These are phyloP conservation scores for Scheffersomyces lignosus DNA, from an alignment of 805 yeast genomes.

Conservation along the genomic window DNA sequence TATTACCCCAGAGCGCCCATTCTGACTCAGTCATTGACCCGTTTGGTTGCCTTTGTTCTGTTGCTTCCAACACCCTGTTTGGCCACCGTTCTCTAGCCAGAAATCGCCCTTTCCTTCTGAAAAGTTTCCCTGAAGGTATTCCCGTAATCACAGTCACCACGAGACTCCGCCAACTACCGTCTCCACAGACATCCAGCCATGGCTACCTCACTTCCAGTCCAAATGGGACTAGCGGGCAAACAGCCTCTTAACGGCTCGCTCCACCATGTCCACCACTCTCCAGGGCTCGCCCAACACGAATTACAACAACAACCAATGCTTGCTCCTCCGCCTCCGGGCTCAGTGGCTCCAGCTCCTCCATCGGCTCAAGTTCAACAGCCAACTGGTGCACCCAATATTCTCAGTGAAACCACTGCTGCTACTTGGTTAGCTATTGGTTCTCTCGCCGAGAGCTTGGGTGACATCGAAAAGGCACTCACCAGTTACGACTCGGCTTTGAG, in stretches of 20 bases:
- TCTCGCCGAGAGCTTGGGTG: conserved; percentile 85
- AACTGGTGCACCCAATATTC: conserved; percentile 14
- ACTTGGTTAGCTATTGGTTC: conserved; percentile 91
- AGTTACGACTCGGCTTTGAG: conserved; percentile 87
- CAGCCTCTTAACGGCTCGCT: not conserved
- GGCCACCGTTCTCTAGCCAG: too few species aligned
- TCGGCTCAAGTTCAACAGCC: conserved; percentile 1
- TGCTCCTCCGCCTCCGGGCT: conserved; percentile 1
- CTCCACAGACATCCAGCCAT: too few species aligned
- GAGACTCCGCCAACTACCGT: too few species aligned
- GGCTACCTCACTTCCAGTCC: too few species aligned
- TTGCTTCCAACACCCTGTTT: too few species aligned
- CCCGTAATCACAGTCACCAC: too few species aligned
- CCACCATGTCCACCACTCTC: not conserved
- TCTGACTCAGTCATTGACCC: too few species aligned
- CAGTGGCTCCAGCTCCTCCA: conserved; percentile 2
- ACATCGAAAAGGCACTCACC: conserved; percentile 82
- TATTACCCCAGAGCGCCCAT: too few species aligned
- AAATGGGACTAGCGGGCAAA: too few species aligned
- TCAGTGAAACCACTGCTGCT: conserved; percentile 61
- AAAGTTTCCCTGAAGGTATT: too few species aligned
- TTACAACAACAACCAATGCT: not conserved
- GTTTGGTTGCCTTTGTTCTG: too few species aligned
- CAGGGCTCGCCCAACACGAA: not conserved
- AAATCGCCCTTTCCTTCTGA: too few species aligned